These are phyloP conservation scores for Eutrema salsugineum DNA, from an alignment of 441 rosid species.

Conservation along the genomic window DNA sequence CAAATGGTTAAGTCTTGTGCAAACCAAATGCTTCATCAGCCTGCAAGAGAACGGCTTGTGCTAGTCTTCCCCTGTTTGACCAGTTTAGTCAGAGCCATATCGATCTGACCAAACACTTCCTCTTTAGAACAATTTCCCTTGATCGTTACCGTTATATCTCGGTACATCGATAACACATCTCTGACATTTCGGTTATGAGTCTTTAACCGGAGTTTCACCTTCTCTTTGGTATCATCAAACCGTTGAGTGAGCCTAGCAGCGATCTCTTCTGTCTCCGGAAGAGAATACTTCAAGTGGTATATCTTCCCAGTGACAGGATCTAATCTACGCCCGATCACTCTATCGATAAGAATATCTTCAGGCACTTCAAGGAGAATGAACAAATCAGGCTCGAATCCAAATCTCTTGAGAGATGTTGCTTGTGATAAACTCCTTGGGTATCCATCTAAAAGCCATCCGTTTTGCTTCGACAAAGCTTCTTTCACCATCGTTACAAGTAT, in stretches of 20 bases:
- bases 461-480: slow-evolving; percentile 55
- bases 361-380: slow-evolving; percentile 73
- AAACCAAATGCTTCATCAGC: slow-evolving; percentile 34
- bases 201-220: slow-evolving; percentile 64
- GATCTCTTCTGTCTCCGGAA: slow-evolving; percentile 77
- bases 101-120: slow-evolving; percentile 57
- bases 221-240: slow-evolving; percentile 80
- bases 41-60: slow-evolving; percentile 38
- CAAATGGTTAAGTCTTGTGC: background rate
- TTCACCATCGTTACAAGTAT: slow-evolving; percentile 78
- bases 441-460: slow-evolving; percentile 91
- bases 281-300: slow-evolving; percentile 75
- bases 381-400: slow-evolving; percentile 58
- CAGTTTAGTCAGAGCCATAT: slow-evolving; percentile 48
- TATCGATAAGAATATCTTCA: slow-evolving; percentile 74
- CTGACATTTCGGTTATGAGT: slow-evolving; percentile 68
- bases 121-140: slow-evolving; percentile 50
- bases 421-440: slow-evolving; percentile 80
- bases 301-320: slow-evolving; percentile 87
- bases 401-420: slow-evolving; percentile 59
- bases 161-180: slow-evolving; percentile 62
- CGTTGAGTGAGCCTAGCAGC: slow-evolving; percentile 71
- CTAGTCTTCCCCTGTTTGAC: slow-evolving; percentile 38
- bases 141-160: slow-evolving; percentile 56
- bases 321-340: slow-evolving; percentile 80